Evolutionary conservation across 345 rosid genomes (phyloP).

Genomic region (Iberis pinnata): DNA sequence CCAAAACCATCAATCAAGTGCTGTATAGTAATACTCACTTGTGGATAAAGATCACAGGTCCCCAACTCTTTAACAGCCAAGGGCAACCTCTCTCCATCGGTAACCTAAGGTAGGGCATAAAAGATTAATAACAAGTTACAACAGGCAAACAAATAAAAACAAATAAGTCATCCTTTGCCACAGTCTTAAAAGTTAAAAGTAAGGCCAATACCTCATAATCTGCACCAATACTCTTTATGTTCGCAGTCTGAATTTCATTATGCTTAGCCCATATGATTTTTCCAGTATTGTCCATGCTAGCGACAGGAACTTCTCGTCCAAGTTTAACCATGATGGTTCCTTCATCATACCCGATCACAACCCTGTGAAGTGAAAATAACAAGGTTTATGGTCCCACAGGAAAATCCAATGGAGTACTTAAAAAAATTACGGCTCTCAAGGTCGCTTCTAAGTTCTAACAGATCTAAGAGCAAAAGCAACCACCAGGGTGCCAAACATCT

Average conservation of each 20-base stretch:
- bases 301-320: conserved; percentile 95
- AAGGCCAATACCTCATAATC: conserved; percentile 70
- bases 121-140: conserved; percentile 17
- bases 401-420: neutral
- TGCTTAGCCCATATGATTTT: conserved; percentile 99
- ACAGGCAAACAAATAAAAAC: conserved; percentile 17
- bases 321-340: conserved; percentile 99
- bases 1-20: conserved; percentile 9
- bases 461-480: conserved; percentile 2
- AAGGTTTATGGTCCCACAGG: neutral
- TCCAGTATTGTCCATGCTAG: conserved; percentile 99
- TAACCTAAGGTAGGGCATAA: conserved; percentile 47
- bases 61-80: conserved; percentile 98
- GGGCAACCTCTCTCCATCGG: conserved; percentile 98
- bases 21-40: conserved; percentile 49
- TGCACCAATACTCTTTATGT: conserved; percentile 93
- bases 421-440: conserved; percentile 4
- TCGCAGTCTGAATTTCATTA: conserved; percentile 97
- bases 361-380: conserved; percentile 39
- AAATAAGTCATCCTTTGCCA: conserved; percentile 6
- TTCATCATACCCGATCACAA: conserved; percentile 98
- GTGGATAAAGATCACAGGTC: conserved; percentile 99
- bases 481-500: neutral
- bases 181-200: conserved; percentile 10
- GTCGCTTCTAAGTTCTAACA: neutral